These are phyloP conservation scores for Crucibulum laeve DNA, from an alignment of 768 basidiomycete genomes.

Conservation along the genomic window DNA sequence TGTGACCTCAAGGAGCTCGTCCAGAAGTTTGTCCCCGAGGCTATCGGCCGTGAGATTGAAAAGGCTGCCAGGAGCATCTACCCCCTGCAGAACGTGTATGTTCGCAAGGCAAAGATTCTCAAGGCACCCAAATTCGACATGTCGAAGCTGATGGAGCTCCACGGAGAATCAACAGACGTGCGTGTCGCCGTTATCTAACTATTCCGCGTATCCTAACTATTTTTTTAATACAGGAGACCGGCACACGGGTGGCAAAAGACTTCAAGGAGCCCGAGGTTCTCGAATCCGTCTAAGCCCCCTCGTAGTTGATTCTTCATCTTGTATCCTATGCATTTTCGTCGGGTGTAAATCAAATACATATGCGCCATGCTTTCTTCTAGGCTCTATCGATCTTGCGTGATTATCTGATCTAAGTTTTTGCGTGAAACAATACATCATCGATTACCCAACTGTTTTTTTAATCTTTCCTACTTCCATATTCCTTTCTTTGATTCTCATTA, in stretches of 20 bases:
- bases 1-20: constrained; percentile 98
- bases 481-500: neutral
- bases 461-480: neutral
- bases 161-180: constrained; percentile 93
- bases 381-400: neutral
- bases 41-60: constrained; percentile 99
- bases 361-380: constrained; percentile 11
- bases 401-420: neutral
- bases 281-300: constrained; percentile 75
- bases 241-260: constrained; percentile 89
- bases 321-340: constrained; percentile 22
- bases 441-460: neutral
- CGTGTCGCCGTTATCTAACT: constrained; percentile 30
- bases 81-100: constrained; percentile 97
- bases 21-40: constrained; percentile 98
- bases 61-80: constrained; percentile 96
- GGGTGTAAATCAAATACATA: constrained; percentile 19
- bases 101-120: constrained; percentile 99
- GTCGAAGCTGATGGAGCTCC: constrained; percentile 92
- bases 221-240: constrained; percentile 68
- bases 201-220: neutral
- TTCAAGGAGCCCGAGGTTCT: constrained; percentile 98
- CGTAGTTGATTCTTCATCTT: constrained; percentile 27
- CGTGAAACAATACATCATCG: no score
- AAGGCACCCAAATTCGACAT: constrained; percentile 97